Base-by-base conservation (phyloP, 2,329 filamentous ascomycete species). In the Neocatenulostroma microsporum region DNA sequence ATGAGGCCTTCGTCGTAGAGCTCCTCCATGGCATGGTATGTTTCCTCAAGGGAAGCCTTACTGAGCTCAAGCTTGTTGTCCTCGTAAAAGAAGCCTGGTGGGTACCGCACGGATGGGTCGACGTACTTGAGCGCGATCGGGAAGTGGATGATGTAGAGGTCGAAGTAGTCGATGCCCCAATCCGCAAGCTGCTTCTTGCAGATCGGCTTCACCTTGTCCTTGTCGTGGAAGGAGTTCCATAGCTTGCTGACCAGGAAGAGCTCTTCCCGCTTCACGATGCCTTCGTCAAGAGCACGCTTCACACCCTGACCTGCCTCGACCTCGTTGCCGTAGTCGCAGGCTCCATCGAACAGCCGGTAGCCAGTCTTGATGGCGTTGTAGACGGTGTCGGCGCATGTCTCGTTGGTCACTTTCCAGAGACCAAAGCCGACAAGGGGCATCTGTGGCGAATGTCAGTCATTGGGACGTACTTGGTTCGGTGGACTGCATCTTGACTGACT, bases 211-310 rank as follows among this genome's bases (percentile, higher is more conserved):
- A 89, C 84, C 51, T 74, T 73, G 50, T 89, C 80, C 51, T 72
- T 72, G 55, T 89, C 82, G 70, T 94, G 85, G 76, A 87, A 94
- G 49, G 80, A 80, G 68, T 87, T 85, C 86, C 87, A 94, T 40
- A 94, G 80, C 72, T 94, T 94, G 64, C 82, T 86, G 47, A 88
- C 83, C 58, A 94, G 79, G 76, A 94, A 94, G 59, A 94, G 82
- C 17, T 94, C 85, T 63, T 84, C 78, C 42, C 84, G 81, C 70
- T 80, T 86, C 51, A 88, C 83, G 40, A 89, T 62, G 28, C 84
- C 82, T 8, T 91, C 84, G 57, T 81, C 74, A 64, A 91, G 85
- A 54, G 84, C 84, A 50, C 82, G 81, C 41, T 79, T 76, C 30
- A 89, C 73, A 53, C 84, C 84, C 59, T 87, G 67, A 41, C 84